phyloP scores from a whole-genome alignment of 2,329 filamentous ascomycete genomes.

The Calonectria hongkongensis region DNA sequence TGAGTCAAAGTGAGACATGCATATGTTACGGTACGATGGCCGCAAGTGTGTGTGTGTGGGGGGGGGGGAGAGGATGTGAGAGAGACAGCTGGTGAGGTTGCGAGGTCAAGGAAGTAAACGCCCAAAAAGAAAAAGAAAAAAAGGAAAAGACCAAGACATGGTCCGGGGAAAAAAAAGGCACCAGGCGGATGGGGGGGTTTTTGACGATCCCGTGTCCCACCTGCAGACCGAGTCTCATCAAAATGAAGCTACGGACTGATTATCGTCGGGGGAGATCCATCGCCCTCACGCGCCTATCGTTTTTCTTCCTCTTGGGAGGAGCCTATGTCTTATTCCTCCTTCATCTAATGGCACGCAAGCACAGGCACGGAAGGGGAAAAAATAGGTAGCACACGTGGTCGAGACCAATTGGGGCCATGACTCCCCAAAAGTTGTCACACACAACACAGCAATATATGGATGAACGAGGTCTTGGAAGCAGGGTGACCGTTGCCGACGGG shows the following conservation, averaged over 20 bases:
- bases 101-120: background rate
- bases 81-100: constrained; percentile 7
- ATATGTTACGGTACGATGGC: constrained; percentile 9
- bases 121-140: background rate
- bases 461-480: background rate
- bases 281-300: background rate
- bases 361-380: background rate
- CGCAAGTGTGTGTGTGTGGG: background rate
- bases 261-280: background rate
- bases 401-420: constrained; percentile 28
- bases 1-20: constrained; percentile 33
- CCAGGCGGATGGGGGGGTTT: background rate
- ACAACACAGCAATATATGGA: constrained; percentile 11
- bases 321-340: background rate
- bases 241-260: background rate
- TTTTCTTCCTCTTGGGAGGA: background rate
- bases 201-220: constrained; percentile 6
- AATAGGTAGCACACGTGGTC: constrained; percentile 30
- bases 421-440: constrained; percentile 12
- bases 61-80: background rate
- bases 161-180: constrained; percentile 23
- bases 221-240: background rate
- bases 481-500: background rate
- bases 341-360: background rate
- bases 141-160: background rate